A percentile compares a stretch with the other conserved stretches of the same genome.
These are phyloP conservation scores for Quercus ilex DNA, from an alignment of 306 rosid species.

Conservation along the genomic window DNA sequence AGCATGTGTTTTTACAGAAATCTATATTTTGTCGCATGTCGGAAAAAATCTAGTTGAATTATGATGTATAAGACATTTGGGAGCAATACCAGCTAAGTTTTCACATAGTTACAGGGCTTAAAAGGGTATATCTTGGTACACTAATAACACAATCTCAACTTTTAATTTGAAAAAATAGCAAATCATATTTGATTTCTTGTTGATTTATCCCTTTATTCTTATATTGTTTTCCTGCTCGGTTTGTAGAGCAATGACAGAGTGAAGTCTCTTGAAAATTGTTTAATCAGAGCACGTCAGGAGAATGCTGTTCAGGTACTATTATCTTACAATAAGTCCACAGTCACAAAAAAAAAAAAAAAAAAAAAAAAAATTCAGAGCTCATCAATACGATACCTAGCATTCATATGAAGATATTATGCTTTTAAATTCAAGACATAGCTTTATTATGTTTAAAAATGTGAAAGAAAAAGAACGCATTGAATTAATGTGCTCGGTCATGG, in stretches of 20 bases:
- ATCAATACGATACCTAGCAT: not conserved
- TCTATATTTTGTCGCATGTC: not conserved
- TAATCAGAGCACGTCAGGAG: not conserved
- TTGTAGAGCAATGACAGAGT: not conserved
- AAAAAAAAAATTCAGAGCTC: too few species aligned
- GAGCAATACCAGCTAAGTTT: not conserved
- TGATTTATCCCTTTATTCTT: not conserved
- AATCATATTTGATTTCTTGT: not conserved
- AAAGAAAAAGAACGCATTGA: too few species aligned
- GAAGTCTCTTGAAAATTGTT: not conserved
- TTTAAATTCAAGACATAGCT: too few species aligned
- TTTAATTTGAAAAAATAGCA: too few species aligned
- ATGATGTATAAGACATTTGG: not conserved
- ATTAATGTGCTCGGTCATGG: too few species aligned
- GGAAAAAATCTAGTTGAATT: not conserved
- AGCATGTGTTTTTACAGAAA: not conserved
- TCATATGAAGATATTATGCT: not conserved
- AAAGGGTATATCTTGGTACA: not conserved
- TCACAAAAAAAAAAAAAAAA: too few species aligned
- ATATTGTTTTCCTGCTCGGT: not conserved
- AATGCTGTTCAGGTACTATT: slow-evolving; percentile 1
- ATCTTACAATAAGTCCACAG: too few species aligned
- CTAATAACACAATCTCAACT: not conserved
- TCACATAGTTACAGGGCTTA: not conserved
- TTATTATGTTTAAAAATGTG: too few species aligned